These are phyloP conservation scores for Pulchroboletus neoregius DNA, from an alignment of 1,284 basidiomycete species.

Conservation along the genomic window DNA sequence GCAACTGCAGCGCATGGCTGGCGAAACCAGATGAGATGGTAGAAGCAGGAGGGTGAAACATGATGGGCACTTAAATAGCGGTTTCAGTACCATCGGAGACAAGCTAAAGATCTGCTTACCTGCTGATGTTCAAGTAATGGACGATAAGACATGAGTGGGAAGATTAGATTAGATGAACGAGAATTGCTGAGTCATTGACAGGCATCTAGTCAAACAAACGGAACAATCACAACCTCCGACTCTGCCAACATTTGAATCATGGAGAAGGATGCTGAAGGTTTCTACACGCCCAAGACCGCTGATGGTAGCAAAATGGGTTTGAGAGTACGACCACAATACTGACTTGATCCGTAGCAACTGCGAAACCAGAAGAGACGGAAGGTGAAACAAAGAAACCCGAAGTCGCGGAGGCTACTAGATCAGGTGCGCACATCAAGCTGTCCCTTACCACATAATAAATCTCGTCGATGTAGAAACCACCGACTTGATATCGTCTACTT, in stretches of 20 bases:
- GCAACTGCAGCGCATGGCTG: conserved; percentile 31
- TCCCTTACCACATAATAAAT: neutral
- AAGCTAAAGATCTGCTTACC: conserved; percentile 4
- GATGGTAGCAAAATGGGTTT: conserved; percentile 22
- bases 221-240: conserved; percentile 1
- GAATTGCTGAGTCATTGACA: conserved; percentile 25
- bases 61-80: conserved; percentile 1
- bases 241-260: conserved; percentile 31
- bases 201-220: neutral
- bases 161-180: conserved; percentile 26
- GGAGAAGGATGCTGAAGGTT: conserved; percentile 73
- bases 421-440: conserved; percentile 20
- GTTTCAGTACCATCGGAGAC: neutral
- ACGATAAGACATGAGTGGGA: neutral
- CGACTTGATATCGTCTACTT: conserved; percentile 69
- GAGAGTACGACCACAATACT: conserved; percentile 3
- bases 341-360: conserved; percentile 13
- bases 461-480: conserved; percentile 28
- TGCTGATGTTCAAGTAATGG: neutral
- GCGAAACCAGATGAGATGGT: conserved; percentile 23
- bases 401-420: conserved; percentile 19
- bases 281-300: conserved; percentile 49
- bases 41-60: conserved; percentile 12
- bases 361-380: conserved; percentile 28
- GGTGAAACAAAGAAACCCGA: conserved; percentile 23